A percentile compares a stretch with the other conserved stretches of the same genome.
These are phyloP conservation scores for Ophiocordyceps unilateralis DNA, from an alignment of 2,329 filamentous ascomycete genomes.

Conservation along the genomic window DNA sequence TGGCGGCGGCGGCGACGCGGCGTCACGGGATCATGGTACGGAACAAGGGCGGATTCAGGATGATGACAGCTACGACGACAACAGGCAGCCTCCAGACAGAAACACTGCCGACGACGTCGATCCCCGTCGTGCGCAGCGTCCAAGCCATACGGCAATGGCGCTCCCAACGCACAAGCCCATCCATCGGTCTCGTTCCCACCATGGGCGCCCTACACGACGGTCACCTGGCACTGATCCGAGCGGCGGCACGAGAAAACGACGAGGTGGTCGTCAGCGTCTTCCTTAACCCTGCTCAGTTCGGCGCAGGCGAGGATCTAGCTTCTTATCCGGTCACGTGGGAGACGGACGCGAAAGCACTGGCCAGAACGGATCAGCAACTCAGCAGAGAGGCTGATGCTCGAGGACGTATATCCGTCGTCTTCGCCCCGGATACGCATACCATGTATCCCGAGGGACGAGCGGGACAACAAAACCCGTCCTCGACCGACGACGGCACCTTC, in stretches of 20 bases:
- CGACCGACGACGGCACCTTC: constrained; percentile 71
- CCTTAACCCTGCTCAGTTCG: constrained; percentile 95
- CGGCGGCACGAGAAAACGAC: constrained; percentile 69
- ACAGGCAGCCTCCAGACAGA: constrained; percentile 10
- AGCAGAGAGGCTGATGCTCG: constrained; percentile 39
- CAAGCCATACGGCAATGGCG: constrained; percentile 54
- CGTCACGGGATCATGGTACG: too few relatives aligned
- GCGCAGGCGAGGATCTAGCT: constrained; percentile 67
- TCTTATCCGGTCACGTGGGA: constrained; percentile 88
- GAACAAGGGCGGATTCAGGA: too few relatives aligned
- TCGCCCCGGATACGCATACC: constrained; percentile 62
- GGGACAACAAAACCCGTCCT: too few relatives aligned
- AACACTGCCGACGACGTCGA: constrained; percentile 37
- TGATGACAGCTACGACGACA: neutral
- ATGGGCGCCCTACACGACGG: constrained; percentile 96
- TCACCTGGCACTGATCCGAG: constrained; percentile 70
- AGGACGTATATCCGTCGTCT: constrained; percentile 63
- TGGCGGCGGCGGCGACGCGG: too few relatives aligned
- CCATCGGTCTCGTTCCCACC: constrained; percentile 83
- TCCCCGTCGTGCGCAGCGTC: constrained; percentile 63
- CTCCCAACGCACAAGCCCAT: constrained; percentile 27
- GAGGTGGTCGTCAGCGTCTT: constrained; percentile 84
- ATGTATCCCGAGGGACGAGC: constrained; percentile 83
- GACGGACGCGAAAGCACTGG: constrained; percentile 50
- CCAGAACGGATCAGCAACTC: constrained; percentile 54